These are phyloP conservation scores for Delonix regia DNA, from an alignment of 306 rosid genomes.

Conservation along the genomic window DNA sequence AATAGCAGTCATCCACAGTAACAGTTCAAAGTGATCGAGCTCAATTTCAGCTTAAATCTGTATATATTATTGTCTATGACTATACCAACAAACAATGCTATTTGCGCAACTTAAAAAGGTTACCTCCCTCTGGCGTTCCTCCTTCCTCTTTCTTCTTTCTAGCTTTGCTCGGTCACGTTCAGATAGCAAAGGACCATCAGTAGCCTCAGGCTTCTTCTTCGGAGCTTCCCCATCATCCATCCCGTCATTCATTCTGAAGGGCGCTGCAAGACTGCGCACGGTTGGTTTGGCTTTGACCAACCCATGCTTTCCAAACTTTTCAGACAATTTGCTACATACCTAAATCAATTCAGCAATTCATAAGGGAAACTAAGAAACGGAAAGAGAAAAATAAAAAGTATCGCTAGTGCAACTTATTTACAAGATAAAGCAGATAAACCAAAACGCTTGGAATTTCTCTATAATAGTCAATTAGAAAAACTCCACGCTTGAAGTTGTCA, in stretches of 20 bases:
- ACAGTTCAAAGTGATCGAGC: constrained; percentile 5
- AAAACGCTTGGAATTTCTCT: neutral
- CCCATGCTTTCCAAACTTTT: constrained; percentile 92
- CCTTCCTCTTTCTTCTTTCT: constrained; percentile 88
- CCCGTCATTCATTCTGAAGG: constrained; percentile 92
- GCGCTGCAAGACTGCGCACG: constrained; percentile 83
- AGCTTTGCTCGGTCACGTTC: constrained; percentile 85
- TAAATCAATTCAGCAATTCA: constrained; percentile 32
- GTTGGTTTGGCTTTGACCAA: constrained; percentile 78
- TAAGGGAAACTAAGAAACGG: neutral
- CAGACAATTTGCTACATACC: constrained; percentile 81
- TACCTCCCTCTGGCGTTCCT: constrained; percentile 97
- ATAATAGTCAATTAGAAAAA: neutral
- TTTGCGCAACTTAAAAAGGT: neutral
- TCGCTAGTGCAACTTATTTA: neutral
- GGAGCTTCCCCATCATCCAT: constrained; percentile 76
- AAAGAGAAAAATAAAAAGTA: neutral
- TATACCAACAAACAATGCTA: neutral
- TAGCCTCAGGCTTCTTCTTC: constrained; percentile 83
- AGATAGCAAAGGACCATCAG: constrained; percentile 82
- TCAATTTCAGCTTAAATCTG: neutral
- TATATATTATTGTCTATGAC: neutral
- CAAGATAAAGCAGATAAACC: neutral
- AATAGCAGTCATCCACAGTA: neutral
- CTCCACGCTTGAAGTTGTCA: neutral